These are phyloP conservation scores for Teunomyces tritomae DNA, from an alignment of 805 yeast genomes.

Conservation along the genomic window DNA sequence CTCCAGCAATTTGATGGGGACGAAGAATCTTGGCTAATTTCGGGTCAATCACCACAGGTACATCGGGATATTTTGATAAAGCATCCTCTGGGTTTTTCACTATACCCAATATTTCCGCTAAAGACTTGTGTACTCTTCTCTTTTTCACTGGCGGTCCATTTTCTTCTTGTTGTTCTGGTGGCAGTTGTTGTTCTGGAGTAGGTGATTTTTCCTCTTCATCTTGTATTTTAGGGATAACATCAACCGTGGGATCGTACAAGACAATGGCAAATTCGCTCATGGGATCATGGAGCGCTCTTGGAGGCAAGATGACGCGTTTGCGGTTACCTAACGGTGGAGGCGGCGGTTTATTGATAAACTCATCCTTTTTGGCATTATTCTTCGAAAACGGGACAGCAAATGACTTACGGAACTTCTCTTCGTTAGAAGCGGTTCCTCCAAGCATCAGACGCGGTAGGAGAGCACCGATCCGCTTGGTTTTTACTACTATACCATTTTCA, in stretches of 20 bases:
- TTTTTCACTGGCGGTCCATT: conserved; percentile 26
- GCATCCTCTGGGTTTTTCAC: conserved; percentile 48
- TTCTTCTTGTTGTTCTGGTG: conserved; percentile 10
- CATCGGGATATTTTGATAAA: conserved; percentile 64
- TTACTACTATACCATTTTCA: conserved; percentile 29
- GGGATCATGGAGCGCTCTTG: conserved; percentile 94
- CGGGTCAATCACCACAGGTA: conserved; percentile 96
- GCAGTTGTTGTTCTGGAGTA: conserved; percentile 11
- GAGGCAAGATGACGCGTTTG: conserved; percentile 65
- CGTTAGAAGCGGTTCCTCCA: conserved; percentile 35
- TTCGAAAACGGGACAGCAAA: conserved; percentile 62
- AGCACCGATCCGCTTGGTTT: conserved; percentile 47
- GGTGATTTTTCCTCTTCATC: conserved; percentile 13
- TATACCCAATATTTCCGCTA: conserved; percentile 81
- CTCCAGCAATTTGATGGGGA: conserved; percentile 97
- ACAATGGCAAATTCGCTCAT: conserved; percentile 91
- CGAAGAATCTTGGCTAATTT: conserved; percentile 75
- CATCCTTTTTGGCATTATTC: conserved; percentile 29
- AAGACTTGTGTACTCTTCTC: conserved; percentile 55
- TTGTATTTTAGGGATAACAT: conserved; percentile 40
- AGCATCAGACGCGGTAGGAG: conserved; percentile 54
- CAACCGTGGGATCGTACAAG: conserved; percentile 91
- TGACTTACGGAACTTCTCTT: conserved; percentile 39
- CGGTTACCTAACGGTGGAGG: conserved; percentile 88
- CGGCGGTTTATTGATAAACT: conserved; percentile 36